phyloP scores from a whole-genome alignment of 2,329 filamentous ascomycete genomes.

The Colletotrichum gigasporum region DNA sequence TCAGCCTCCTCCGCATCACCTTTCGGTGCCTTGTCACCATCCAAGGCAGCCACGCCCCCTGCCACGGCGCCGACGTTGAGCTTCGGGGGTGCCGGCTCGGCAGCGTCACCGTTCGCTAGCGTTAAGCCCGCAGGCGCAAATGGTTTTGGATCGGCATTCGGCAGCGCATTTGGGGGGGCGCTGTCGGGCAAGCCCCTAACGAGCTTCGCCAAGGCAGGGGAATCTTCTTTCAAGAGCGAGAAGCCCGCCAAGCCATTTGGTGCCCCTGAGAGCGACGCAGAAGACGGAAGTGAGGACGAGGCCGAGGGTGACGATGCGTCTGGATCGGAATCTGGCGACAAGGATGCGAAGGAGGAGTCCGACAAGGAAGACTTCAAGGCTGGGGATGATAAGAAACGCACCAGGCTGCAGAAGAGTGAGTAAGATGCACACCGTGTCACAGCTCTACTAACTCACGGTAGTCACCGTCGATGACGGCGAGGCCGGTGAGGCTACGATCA shows the following conservation, averaged over 20 bases:
- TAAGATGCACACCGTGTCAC: slow-evolving; percentile 14
- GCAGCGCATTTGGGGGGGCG: slow-evolving; percentile 54
- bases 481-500: slow-evolving; percentile 79
- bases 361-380: slow-evolving; percentile 62
- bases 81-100: slow-evolving; percentile 51
- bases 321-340: slow-evolving; percentile 46
- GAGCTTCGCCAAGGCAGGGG: slow-evolving; percentile 75
- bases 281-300: slow-evolving; percentile 56
- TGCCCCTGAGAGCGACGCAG: slow-evolving; percentile 73
- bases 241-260: slow-evolving; percentile 81
- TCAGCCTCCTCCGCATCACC: slow-evolving; percentile 37
- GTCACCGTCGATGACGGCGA: slow-evolving; percentile 85
- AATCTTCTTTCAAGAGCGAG: slow-evolving; percentile 58
- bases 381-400: slow-evolving; percentile 71
- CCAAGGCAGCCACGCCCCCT: slow-evolving; percentile 38
- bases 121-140: slow-evolving; percentile 50
- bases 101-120: slow-evolving; percentile 58
- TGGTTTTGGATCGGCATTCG: slow-evolving; percentile 57
- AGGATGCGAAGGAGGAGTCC: slow-evolving; percentile 61
- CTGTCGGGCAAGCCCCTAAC: slow-evolving; percentile 60
- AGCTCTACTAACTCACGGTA: slow-evolving; percentile 48
- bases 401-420: slow-evolving; percentile 76
- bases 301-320: slow-evolving; percentile 49
- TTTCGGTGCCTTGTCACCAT: slow-evolving; percentile 40
- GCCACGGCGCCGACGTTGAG: slow-evolving; percentile 55